phyloP scores from a whole-genome alignment of 768 basidiomycete genomes.

The Russula griseocarnosa region DNA sequence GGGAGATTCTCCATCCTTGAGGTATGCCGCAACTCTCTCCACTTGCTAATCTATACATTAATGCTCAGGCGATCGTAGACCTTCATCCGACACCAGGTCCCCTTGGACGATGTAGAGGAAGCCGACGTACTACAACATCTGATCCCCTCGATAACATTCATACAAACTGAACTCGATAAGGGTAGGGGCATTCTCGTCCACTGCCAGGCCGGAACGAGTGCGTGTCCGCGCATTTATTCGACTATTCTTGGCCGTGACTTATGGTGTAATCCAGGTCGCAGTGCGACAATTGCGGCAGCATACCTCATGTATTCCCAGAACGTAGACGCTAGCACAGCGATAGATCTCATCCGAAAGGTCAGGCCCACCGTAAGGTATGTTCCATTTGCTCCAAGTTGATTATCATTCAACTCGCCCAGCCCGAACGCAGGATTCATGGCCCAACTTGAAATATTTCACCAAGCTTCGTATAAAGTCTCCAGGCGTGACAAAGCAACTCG shows the following conservation, averaged over 20 bases:
- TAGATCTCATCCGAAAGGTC: conserved; percentile 61
- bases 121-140: conserved; percentile 78
- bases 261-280: conserved; percentile 52
- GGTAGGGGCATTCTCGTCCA: conserved; percentile 80
- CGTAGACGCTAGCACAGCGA: conserved; percentile 54
- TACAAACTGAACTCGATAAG: conserved; percentile 71
- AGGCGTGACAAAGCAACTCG: conserved; percentile 64
- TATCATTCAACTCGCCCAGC: conserved; percentile 38
- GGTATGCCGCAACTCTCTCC: conserved; percentile 38
- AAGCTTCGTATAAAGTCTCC: conserved; percentile 65
- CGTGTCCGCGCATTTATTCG: conserved; percentile 34
- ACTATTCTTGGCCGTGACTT: background rate
- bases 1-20: conserved; percentile 63
- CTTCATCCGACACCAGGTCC: conserved; percentile 74
- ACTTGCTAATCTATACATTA: background rate
- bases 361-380: conserved; percentile 72
- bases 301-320: conserved; percentile 78
- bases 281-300: conserved; percentile 80
- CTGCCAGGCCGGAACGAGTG: conserved; percentile 87
- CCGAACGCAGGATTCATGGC: conserved; percentile 82
- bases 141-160: conserved; percentile 76
- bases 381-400: conserved; percentile 11
- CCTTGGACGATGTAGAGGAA: conserved; percentile 69
- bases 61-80: conserved; percentile 45
- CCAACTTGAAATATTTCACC: conserved; percentile 78